Conservation (phyloP, 1,284 basidiomycete genomes). For the Cystobasidium sp. region DNA sequence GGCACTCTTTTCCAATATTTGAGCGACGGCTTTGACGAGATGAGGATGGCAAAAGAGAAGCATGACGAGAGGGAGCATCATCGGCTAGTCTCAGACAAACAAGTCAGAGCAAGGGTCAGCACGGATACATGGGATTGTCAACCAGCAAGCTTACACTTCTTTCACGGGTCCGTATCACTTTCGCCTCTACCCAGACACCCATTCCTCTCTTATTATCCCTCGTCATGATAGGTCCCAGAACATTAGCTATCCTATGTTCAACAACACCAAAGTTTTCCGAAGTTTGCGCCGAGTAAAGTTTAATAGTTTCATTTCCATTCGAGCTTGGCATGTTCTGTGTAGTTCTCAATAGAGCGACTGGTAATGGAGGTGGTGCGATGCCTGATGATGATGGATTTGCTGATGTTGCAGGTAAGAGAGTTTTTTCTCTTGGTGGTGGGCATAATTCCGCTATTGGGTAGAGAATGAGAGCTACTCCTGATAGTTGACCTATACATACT, state of each 20-base stretch:
- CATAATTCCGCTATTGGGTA: slow-evolving; percentile 78
- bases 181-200: slow-evolving; percentile 77
- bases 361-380: slow-evolving; percentile 50
- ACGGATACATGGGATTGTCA: background rate
- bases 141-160: slow-evolving; percentile 55
- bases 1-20: slow-evolving; percentile 65
- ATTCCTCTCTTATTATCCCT: slow-evolving; percentile 56
- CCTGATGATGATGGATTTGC: slow-evolving; percentile 44
- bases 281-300: slow-evolving; percentile 74
- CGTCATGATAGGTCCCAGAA: slow-evolving; percentile 70
- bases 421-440: slow-evolving; percentile 60
- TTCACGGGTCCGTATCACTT: slow-evolving; percentile 57
- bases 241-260: slow-evolving; percentile 76
- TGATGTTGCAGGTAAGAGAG: slow-evolving; percentile 42
- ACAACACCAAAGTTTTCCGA: slow-evolving; percentile 73
- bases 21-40: slow-evolving; percentile 79
- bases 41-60: slow-evolving; percentile 90
- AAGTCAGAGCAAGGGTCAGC: background rate
- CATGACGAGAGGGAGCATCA: slow-evolving; percentile 79
- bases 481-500: slow-evolving; percentile 84
- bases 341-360: slow-evolving; percentile 56
- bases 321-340: slow-evolving; percentile 61
- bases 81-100: slow-evolving; percentile 62
- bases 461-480: slow-evolving; percentile 78
- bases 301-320: slow-evolving; percentile 74